Evolutionary conservation across 495 filamentous ascomycete species (phyloP).

Genomic region (Podospora fimiseda): DNA sequence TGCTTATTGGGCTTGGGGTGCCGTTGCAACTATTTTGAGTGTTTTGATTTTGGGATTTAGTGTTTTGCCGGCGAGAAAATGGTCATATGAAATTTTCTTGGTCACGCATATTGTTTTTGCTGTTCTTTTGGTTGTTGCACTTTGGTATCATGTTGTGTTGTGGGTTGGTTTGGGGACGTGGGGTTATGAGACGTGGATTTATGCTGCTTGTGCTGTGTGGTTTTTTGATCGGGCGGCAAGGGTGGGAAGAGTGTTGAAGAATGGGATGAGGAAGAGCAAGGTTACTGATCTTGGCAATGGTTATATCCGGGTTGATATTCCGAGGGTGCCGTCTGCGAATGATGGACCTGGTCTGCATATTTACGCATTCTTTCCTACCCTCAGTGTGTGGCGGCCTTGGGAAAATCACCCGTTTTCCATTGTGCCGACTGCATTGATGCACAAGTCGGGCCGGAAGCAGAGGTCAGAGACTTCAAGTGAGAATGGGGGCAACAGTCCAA

Average conservation of each 20-base stretch:
- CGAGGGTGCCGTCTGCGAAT: constrained; percentile 27
- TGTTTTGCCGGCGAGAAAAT: not conserved
- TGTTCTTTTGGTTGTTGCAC: not conserved
- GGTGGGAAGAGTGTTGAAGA: constrained; percentile 21
- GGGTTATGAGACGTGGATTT: constrained; percentile 43
- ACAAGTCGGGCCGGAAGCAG: not conserved
- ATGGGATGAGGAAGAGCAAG: constrained; percentile 22
- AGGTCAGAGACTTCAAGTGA: not conserved
- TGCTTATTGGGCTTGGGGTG: not conserved
- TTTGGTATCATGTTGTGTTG: not conserved
- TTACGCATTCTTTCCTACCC: constrained; percentile 41
- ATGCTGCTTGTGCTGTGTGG: constrained; percentile 38
- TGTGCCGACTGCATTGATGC: constrained; percentile 23
- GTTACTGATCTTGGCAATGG: constrained; percentile 28
- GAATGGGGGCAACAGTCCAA: not conserved
- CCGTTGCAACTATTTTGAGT: not conserved
- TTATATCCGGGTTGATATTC: constrained; percentile 32
- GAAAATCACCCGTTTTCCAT: constrained; percentile 48
- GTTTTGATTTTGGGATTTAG: not conserved
- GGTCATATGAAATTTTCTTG: not conserved
- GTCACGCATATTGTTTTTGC: not conserved
- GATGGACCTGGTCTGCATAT: constrained; percentile 23
- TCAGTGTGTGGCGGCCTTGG: constrained; percentile 34
- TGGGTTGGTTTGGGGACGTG: constrained; percentile 8
- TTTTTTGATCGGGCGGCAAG: constrained; percentile 37